A percentile compares a stretch with the other conserved stretches of the same genome.
Evolutionary conservation across 2,329 filamentous ascomycete genomes (phyloP).

Genomic region (Alternaria burnsii): DNA sequence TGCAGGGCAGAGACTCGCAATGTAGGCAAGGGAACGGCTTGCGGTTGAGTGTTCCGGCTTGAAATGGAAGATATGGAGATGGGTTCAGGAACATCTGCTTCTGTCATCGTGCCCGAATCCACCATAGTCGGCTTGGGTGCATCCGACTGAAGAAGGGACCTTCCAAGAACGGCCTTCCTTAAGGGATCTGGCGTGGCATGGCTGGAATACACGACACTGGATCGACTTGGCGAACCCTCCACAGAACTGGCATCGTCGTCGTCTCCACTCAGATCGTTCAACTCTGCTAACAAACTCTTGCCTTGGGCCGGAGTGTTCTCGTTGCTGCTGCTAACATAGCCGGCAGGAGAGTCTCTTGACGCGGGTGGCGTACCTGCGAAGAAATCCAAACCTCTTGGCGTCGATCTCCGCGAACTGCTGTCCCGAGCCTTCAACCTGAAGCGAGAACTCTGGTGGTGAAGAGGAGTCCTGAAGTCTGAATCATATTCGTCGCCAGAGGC

Average conservation of each 20-base stretch:
- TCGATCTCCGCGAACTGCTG: constrained; percentile 62
- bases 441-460: constrained; percentile 69
- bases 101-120: constrained; percentile 70
- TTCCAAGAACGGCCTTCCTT: constrained; percentile 29
- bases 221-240: constrained; percentile 48
- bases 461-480: constrained; percentile 69
- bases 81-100: constrained; percentile 60
- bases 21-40: constrained; percentile 24
- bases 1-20: constrained; percentile 39
- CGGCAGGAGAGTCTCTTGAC: constrained; percentile 61
- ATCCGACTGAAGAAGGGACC: constrained; percentile 34
- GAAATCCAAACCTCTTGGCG: constrained; percentile 66
- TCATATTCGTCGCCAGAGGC: constrained; percentile 81
- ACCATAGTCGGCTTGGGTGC: constrained; percentile 59
- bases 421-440: constrained; percentile 77
- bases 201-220: constrained; percentile 40
- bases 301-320: constrained; percentile 60
- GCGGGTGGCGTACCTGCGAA: constrained; percentile 69
- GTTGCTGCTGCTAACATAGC: constrained; percentile 57
- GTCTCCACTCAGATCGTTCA: constrained; percentile 80
- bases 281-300: constrained; percentile 90
- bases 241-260: constrained; percentile 62
- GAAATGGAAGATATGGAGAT: constrained; percentile 40
- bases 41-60: constrained; percentile 39
- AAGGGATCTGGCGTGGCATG: constrained; percentile 44